phyloP scores from a whole-genome alignment of 306 rosid genomes.

The Rosa persica region DNA sequence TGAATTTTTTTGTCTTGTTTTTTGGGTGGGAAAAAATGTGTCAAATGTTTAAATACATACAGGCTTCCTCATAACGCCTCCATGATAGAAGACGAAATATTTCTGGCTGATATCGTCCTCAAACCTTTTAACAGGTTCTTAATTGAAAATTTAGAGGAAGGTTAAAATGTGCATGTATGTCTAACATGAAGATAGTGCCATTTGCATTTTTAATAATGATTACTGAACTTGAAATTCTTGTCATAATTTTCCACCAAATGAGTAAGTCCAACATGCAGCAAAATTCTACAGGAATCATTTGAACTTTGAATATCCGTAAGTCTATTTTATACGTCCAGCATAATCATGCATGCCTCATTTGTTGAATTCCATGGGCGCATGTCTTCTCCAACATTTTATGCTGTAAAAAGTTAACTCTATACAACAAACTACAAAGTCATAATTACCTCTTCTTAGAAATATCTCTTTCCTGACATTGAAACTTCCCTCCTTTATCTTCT shows the following conservation, averaged over 20 bases:
- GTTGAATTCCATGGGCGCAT: conserved; percentile 5
- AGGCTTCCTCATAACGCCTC: not conserved
- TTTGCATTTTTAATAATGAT: not conserved
- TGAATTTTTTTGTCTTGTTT: too few species aligned
- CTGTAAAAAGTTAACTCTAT: not conserved
- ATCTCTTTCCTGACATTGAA: not conserved
- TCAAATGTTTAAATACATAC: not conserved
- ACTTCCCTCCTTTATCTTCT: not conserved
- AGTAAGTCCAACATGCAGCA: conserved; percentile 12
- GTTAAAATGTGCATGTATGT: not conserved
- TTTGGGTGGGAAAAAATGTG: not conserved
- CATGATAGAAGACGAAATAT: not conserved
- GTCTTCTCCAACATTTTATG: not conserved
- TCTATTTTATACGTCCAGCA: conserved; percentile 7
- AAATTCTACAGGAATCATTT: conserved; percentile 21
- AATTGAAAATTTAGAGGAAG: not conserved
- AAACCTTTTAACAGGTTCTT: not conserved
- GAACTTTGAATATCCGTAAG: conserved; percentile 5
- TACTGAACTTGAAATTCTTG: not conserved
- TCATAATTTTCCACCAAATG: not conserved
- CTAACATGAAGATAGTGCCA: not conserved
- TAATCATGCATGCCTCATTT: conserved; percentile 9
- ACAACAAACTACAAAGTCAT: conserved; percentile 6
- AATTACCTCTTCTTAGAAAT: not conserved
- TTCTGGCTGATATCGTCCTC: not conserved